Conservation (phyloP, 2,329 filamentous ascomycete genomes). For the Cladosporium velox region DNA sequence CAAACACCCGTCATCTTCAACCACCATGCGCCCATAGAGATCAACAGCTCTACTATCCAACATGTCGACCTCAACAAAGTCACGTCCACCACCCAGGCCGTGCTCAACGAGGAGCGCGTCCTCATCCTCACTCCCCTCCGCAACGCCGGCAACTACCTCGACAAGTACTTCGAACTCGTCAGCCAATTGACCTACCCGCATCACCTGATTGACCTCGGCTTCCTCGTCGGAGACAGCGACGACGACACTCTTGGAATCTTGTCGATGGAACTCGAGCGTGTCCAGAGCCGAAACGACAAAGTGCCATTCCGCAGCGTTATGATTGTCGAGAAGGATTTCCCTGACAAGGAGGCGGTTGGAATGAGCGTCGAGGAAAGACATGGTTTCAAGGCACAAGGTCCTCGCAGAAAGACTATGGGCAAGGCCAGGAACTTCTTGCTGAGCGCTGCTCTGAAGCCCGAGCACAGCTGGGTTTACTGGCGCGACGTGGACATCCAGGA, state of each 20-base stretch:
- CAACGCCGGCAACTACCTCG: conserved; percentile 79
- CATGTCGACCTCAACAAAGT: conserved; percentile 83
- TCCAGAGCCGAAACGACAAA: conserved; percentile 75
- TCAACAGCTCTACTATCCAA: conserved; percentile 79
- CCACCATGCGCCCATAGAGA: conserved; percentile 81
- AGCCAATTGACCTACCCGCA: conserved; percentile 91
- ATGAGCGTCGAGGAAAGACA: conserved; percentile 84
- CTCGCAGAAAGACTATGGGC: conserved; percentile 86
- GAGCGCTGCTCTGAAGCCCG: conserved; percentile 78
- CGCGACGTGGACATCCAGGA: conserved; percentile 95
- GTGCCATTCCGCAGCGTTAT: conserved; percentile 82
- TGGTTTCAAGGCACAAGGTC: conserved; percentile 82
- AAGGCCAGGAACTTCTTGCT: conserved; percentile 90
- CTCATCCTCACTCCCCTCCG: conserved; percentile 91
- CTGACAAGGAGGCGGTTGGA: conserved; percentile 52
- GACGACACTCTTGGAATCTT: conserved; percentile 92
- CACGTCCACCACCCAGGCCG: conserved; percentile 75
- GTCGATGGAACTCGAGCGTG: conserved; percentile 78
- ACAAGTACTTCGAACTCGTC: conserved; percentile 91
- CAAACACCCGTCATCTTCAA: conserved; percentile 96
- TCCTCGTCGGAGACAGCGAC: conserved; percentile 86
- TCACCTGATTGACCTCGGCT: conserved; percentile 89
- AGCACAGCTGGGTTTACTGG: conserved; percentile 99
- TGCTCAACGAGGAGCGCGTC: conserved; percentile 79
- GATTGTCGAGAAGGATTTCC: conserved; percentile 90